Evolutionary conservation across 1,284 basidiomycete genomes (phyloP).

Genomic region (Mrakiaceae sp.): DNA sequence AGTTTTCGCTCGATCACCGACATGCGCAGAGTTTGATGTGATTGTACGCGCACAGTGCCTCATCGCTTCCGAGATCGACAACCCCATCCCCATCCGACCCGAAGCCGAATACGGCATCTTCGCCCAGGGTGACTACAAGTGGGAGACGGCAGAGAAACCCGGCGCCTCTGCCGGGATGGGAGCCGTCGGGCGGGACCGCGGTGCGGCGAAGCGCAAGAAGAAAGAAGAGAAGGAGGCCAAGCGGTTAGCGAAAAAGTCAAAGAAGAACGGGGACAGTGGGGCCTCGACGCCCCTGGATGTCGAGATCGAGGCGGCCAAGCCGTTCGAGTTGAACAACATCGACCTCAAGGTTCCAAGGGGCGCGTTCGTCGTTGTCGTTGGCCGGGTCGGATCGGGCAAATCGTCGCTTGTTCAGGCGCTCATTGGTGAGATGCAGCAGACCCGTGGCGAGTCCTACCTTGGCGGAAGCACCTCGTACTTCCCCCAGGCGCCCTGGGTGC

Average conservation of each 20-base stretch:
- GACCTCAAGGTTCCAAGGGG: slow-evolving; percentile 37
- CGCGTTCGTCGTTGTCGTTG: slow-evolving; percentile 27
- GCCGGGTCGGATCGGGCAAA: slow-evolving; percentile 30
- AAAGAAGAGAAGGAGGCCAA: slow-evolving; percentile 17
- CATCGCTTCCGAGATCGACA: slow-evolving; percentile 26
- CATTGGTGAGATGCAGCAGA: slow-evolving; percentile 64
- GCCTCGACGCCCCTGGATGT: neutral
- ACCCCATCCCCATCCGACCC: slow-evolving; percentile 5
- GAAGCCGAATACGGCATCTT: slow-evolving; percentile 36
- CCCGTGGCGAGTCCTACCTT: slow-evolving; percentile 42
- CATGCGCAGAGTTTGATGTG: no score
- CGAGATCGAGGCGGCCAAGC: slow-evolving; percentile 23
- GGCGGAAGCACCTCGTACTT: slow-evolving; percentile 24
- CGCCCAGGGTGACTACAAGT: slow-evolving; percentile 54
- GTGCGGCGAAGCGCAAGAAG: slow-evolving; percentile 6
- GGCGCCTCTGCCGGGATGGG: neutral
- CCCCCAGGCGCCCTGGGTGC: slow-evolving; percentile 63
- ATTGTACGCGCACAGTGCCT: slow-evolving; percentile 18
- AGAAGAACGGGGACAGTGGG: neutral
- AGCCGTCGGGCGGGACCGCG: slow-evolving; percentile 6
- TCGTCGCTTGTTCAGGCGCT: slow-evolving; percentile 51
- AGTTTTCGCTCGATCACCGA: slow-evolving; percentile 6
- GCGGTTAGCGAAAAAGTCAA: slow-evolving; percentile 10
- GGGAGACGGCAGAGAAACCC: slow-evolving; percentile 45
- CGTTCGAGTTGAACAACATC: slow-evolving; percentile 48